Conservation (phyloP, 1,284 basidiomycete genomes). For the Trichosporon inkin region DNA sequence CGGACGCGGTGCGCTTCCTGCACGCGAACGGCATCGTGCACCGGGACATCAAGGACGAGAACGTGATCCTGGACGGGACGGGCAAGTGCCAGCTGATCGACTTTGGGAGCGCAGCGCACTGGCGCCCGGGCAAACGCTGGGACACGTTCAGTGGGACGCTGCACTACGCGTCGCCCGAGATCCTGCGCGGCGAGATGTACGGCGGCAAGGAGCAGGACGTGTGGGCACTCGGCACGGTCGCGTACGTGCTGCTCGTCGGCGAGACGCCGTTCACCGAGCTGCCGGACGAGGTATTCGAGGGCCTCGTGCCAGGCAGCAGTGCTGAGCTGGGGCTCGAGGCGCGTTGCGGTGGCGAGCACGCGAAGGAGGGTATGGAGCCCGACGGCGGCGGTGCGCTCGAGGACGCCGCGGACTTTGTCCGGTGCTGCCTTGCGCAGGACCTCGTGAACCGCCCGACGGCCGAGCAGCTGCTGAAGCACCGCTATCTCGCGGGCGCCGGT, state of each 20-base stretch:
- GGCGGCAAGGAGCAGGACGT: constrained; percentile 95
- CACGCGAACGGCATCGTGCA: constrained; percentile 92
- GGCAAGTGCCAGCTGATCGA: constrained; percentile 85
- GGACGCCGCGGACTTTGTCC: constrained; percentile 48
- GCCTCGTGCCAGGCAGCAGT: constrained; percentile 28
- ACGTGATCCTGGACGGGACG: constrained; percentile 61
- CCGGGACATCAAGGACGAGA: constrained; percentile 98
- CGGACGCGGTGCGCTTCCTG: constrained; percentile 84
- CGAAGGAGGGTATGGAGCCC: constrained; percentile 38
- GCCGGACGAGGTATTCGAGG: constrained; percentile 44
- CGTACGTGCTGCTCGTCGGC: constrained; percentile 89
- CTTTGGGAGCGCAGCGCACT: constrained; percentile 64
- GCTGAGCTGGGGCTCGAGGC: constrained; percentile 36
- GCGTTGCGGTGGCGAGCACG: constrained; percentile 35
- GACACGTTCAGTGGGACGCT: constrained; percentile 83
- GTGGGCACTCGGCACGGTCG: constrained; percentile 98
- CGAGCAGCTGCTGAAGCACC: constrained; percentile 41
- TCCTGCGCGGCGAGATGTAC: constrained; percentile 89
- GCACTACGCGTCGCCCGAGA: constrained; percentile 96
- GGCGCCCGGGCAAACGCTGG: constrained; percentile 85
- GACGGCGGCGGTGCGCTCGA: constrained; percentile 46
- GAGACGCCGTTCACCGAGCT: constrained; percentile 80
- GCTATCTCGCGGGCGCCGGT: constrained; percentile 38
- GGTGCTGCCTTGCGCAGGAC: constrained; percentile 44
- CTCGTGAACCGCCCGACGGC: constrained; percentile 42